These are phyloP conservation scores for Porodaedalea pini DNA, from an alignment of 1,284 basidiomycete genomes.

Conservation along the genomic window DNA sequence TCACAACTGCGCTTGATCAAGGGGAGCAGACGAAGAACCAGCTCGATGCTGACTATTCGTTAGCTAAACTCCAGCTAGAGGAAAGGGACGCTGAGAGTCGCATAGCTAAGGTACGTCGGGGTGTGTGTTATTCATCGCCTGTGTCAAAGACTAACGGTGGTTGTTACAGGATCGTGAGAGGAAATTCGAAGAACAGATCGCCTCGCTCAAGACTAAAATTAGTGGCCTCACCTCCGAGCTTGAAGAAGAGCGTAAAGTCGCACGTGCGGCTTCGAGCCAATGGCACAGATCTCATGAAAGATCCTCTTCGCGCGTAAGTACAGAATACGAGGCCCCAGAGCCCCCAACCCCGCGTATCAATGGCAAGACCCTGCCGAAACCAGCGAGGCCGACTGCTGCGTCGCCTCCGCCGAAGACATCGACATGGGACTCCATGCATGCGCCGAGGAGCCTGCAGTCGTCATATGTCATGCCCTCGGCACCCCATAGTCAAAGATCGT, in stretches of 20 bases:
- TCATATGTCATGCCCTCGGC: slow-evolving; percentile 35
- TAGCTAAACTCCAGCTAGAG: slow-evolving; percentile 66
- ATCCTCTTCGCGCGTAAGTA: slow-evolving; percentile 57
- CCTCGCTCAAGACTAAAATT: slow-evolving; percentile 58
- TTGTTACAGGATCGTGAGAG: slow-evolving; percentile 61
- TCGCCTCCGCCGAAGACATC: slow-evolving; percentile 53
- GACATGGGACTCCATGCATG: slow-evolving; percentile 75
- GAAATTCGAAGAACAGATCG: slow-evolving; percentile 63
- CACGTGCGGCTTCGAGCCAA: slow-evolving; percentile 26
- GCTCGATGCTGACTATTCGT: slow-evolving; percentile 63
- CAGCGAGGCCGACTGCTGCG: slow-evolving; percentile 29
- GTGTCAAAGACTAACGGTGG: slow-evolving; percentile 11
- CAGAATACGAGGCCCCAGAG: slow-evolving; percentile 44
- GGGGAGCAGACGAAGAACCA: slow-evolving; percentile 60
- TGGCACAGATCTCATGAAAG: slow-evolving; percentile 31
- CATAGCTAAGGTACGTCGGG: slow-evolving; percentile 51
- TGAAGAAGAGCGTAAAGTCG: slow-evolving; percentile 46
- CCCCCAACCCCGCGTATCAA: slow-evolving; percentile 37
- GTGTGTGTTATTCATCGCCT: background rate
- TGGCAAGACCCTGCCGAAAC: slow-evolving; percentile 25
- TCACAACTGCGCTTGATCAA: slow-evolving; percentile 58
- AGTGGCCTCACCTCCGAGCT: slow-evolving; percentile 57
- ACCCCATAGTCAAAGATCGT: slow-evolving; percentile 31
- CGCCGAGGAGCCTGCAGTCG: slow-evolving; percentile 40
- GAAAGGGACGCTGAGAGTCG: slow-evolving; percentile 69